Percentiles rank a stretch among this genome's conserved stretches.
Conservation (phyloP, 345 rosid species). For the Dipteronia sinensis region DNA sequence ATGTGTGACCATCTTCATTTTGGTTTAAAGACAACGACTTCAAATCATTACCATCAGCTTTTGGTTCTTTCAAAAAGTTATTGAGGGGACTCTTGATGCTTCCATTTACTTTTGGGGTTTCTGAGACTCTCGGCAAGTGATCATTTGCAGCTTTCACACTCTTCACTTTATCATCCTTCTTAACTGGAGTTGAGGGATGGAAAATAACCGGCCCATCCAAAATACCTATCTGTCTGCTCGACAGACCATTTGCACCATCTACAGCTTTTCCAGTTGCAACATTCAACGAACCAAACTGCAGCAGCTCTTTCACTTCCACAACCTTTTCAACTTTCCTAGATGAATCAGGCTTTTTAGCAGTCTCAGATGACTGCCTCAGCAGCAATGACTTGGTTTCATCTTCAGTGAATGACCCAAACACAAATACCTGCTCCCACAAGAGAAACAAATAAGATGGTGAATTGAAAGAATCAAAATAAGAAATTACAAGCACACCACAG, state of each 20-base stretch:
- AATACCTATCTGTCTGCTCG: constrained; percentile 29
- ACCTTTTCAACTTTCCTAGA: constrained; percentile 45
- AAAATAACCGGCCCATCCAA: constrained; percentile 32
- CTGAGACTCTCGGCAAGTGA: constrained; percentile 24
- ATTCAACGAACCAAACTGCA: constrained; percentile 60
- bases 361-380: constrained; percentile 42
- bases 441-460: constrained; percentile 12
- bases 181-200: constrained; percentile 35
- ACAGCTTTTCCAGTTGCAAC: constrained; percentile 40
- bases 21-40: constrained; percentile 33
- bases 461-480: neutral
- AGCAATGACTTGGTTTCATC: constrained; percentile 73
- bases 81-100: constrained; percentile 27
- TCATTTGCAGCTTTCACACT: constrained; percentile 25
- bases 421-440: constrained; percentile 42
- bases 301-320: constrained; percentile 35
- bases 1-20: constrained; percentile 41
- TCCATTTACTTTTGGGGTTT: constrained; percentile 49
- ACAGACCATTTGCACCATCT: constrained; percentile 38
- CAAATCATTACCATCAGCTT: constrained; percentile 34
- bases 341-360: constrained; percentile 43
- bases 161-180: constrained; percentile 34
- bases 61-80: constrained; percentile 50
- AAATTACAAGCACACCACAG: neutral
- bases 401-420: constrained; percentile 94